These are phyloP conservation scores for Magnolia officinalis DNA, from an alignment of 164 flowering plant species.

Conservation along the genomic window DNA sequence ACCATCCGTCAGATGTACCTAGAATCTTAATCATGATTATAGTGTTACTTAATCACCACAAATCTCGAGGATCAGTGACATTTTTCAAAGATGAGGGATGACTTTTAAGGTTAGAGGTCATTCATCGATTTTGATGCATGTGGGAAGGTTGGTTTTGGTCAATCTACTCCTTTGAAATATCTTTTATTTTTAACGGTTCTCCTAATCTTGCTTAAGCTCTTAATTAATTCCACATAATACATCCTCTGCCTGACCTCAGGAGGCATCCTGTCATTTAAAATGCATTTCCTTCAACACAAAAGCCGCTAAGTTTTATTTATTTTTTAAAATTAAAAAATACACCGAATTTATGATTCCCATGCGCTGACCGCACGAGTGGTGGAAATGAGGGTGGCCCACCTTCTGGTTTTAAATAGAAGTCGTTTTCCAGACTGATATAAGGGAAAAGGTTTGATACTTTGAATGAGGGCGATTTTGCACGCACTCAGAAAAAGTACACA, in stretches of 20 bases:
- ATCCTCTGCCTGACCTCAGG: slow-evolving; percentile 7
- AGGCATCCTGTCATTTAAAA: slow-evolving; percentile 21
- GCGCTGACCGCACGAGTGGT: slow-evolving; percentile 27
- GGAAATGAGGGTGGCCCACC: slow-evolving; percentile 1
- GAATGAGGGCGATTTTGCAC: not conserved
- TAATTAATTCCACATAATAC: not conserved
- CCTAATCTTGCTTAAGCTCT: not conserved
- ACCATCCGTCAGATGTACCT: not conserved
- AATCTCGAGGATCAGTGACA: not conserved
- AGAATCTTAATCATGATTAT: not conserved
- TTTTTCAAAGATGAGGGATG: not conserved
- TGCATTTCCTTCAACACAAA: slow-evolving; percentile 13
- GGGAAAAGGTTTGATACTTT: not conserved
- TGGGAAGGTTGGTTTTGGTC: not conserved
- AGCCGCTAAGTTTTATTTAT: slow-evolving; percentile 3
- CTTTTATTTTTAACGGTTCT: not conserved
- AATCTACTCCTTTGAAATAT: not conserved
- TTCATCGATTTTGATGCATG: not conserved
- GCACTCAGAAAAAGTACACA: not conserved
- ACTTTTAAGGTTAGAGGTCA: not conserved
- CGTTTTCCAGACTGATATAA: not conserved
- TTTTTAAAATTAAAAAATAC: not conserved
- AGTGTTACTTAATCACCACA: not conserved
- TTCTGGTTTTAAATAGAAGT: not conserved
- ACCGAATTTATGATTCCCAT: slow-evolving; percentile 10